Evolutionary conservation across 2,329 filamentous ascomycete species (phyloP).

Genomic region (Beauveria caledonica): DNA sequence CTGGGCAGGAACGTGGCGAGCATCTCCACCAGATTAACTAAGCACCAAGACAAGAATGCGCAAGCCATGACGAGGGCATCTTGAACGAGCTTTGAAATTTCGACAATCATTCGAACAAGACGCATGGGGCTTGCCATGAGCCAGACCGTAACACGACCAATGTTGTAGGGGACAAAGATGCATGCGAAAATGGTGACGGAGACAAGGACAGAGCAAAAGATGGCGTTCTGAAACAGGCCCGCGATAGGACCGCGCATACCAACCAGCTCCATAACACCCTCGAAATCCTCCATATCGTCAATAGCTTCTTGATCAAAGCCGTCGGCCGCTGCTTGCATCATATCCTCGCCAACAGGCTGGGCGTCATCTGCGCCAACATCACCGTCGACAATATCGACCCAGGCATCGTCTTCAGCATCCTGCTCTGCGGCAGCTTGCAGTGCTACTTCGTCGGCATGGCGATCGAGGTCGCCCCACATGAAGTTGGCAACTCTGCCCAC

Average conservation of each 20-base stretch:
- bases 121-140: conserved; percentile 72
- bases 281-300: conserved; percentile 86
- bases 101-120: conserved; percentile 64
- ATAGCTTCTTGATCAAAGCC: conserved; percentile 68
- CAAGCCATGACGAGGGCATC: conserved; percentile 62
- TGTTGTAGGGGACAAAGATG: conserved; percentile 85
- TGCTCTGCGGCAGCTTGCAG: conserved; percentile 28
- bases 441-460: conserved; percentile 20
- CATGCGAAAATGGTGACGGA: conserved; percentile 78
- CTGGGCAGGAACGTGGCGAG: conserved; percentile 28
- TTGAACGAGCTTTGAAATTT: conserved; percentile 68
- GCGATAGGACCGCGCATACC: conserved; percentile 91
- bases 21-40: conserved; percentile 31
- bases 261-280: conserved; percentile 91
- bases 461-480: conserved; percentile 52
- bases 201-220: conserved; percentile 88
- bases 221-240: conserved; percentile 85
- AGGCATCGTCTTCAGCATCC: conserved; percentile 46
- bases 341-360: conserved; percentile 17
- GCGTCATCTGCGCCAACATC: conserved; percentile 44
- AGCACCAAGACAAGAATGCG: conserved; percentile 42
- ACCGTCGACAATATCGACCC: conserved; percentile 15
- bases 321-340: conserved; percentile 26
- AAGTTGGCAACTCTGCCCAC: conserved; percentile 41
- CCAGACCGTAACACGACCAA: conserved; percentile 77